Evolutionary conservation across 495 filamentous ascomycete species (phyloP).

Genomic region (Aspergillus kassunensis): DNA sequence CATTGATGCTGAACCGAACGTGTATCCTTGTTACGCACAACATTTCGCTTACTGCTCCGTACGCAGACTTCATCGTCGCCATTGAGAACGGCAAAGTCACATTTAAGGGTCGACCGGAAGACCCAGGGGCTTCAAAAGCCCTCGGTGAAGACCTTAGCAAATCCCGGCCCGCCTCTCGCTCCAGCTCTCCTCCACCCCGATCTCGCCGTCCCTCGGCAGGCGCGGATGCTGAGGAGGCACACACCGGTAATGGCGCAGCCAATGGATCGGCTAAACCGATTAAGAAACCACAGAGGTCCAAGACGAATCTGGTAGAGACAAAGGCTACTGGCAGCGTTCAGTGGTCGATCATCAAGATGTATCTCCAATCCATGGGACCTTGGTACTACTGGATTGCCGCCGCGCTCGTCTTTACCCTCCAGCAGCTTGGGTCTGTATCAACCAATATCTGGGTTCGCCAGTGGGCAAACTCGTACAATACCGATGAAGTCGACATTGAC

Average conservation of each 20-base stretch:
- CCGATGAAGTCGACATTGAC: slow-evolving; percentile 20
- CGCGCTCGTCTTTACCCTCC: slow-evolving; percentile 64
- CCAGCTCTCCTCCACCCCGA: slow-evolving; percentile 60
- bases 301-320: slow-evolving; percentile 58
- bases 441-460: slow-evolving; percentile 92
- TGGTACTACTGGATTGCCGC: slow-evolving; percentile 93
- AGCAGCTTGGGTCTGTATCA: slow-evolving; percentile 79
- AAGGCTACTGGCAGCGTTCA: slow-evolving; percentile 85
- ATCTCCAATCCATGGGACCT: slow-evolving; percentile 81
- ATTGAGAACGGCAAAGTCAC: slow-evolving; percentile 82
- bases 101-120: slow-evolving; percentile 68
- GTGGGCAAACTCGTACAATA: slow-evolving; percentile 69
- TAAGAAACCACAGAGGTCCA: slow-evolving; percentile 45
- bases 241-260: slow-evolving; percentile 33
- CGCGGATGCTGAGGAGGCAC: slow-evolving; percentile 24
- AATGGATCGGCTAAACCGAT: slow-evolving; percentile 17
- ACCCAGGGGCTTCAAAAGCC: slow-evolving; percentile 77
- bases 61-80: slow-evolving; percentile 73
- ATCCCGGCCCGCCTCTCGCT: slow-evolving; percentile 63
- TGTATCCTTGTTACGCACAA: slow-evolving; percentile 99
- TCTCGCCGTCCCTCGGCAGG: slow-evolving; percentile 67
- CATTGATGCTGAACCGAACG: slow-evolving; percentile 81
- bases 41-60: slow-evolving; percentile 74
- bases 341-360: slow-evolving; percentile 76
- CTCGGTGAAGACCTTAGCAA: slow-evolving; percentile 80